These are phyloP conservation scores for Candolleomyces efflorescens DNA, from an alignment of 768 basidiomycete species.

Conservation along the genomic window DNA sequence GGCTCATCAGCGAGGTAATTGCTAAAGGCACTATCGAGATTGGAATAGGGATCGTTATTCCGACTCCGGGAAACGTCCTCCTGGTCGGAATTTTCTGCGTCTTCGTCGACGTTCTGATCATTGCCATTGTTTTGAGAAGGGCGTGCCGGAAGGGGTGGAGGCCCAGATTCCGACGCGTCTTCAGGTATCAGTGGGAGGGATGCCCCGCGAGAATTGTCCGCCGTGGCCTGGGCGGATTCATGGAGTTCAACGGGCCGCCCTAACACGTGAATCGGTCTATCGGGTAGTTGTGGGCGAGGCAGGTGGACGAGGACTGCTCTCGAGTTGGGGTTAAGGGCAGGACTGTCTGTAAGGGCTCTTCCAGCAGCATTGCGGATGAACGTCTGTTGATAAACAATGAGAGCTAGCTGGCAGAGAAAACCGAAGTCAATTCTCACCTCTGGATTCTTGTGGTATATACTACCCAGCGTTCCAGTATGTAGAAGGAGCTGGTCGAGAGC, in stretches of 20 bases:
- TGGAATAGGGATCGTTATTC: conserved; percentile 74
- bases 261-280: conserved; percentile 42
- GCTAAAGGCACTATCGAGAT: conserved; percentile 72
- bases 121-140: conserved; percentile 15
- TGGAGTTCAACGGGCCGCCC: conserved; percentile 59
- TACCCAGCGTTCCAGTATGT: conserved; percentile 90
- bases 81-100: conserved; percentile 23
- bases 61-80: conserved; percentile 16
- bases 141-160: conserved; percentile 24
- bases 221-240: conserved; percentile 16
- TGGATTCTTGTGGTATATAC: conserved; percentile 98
- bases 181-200: conserved; percentile 19
- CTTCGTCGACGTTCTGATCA: conserved; percentile 23
- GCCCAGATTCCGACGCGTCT: conserved; percentile 26
- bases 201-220: not conserved
- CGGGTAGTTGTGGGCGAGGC: conserved; percentile 46
- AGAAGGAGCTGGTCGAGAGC: conserved; percentile 92
- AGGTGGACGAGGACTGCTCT: conserved; percentile 65
- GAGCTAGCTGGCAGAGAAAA: conserved; percentile 1
- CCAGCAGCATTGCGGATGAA: conserved; percentile 90
- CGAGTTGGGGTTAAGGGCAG: conserved; percentile 83
- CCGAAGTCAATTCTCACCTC: conserved; percentile 45
- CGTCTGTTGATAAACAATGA: conserved; percentile 44
- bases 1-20: conserved; percentile 73
- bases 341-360: conserved; percentile 80